Evolutionary conservation across 1,284 basidiomycete genomes (phyloP).

Genomic region (Tylopilus orsonianus): DNA sequence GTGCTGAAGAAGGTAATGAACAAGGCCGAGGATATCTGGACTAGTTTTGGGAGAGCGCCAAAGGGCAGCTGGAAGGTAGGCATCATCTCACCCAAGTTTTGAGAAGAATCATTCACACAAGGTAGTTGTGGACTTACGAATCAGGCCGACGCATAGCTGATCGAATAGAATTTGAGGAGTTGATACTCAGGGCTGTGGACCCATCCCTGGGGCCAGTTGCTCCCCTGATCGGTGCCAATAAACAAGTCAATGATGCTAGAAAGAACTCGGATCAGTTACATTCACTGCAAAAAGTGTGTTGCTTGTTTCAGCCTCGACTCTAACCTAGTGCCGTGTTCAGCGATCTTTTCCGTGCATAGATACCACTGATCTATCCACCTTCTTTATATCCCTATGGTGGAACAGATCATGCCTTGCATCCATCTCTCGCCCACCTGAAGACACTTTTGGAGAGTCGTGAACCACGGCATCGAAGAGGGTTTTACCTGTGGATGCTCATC

Average conservation of each 20-base stretch:
- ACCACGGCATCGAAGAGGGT: slow-evolving; percentile 64
- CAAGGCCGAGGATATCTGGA: slow-evolving; percentile 60
- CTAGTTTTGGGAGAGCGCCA: slow-evolving; percentile 60
- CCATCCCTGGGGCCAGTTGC: slow-evolving; percentile 60
- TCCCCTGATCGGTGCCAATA: slow-evolving; percentile 18
- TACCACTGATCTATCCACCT: slow-evolving; percentile 69
- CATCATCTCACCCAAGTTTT: slow-evolving; percentile 3
- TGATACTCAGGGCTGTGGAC: slow-evolving; percentile 67
- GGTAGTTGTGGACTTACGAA: slow-evolving; percentile 56
- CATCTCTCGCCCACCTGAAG: slow-evolving; percentile 54
- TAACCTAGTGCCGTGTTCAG: not conserved
- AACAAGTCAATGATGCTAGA: slow-evolving; percentile 20
- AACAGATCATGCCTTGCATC: slow-evolving; percentile 7
- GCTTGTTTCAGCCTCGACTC: not conserved
- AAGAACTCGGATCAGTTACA: slow-evolving; percentile 2
- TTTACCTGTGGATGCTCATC: slow-evolving; percentile 61
- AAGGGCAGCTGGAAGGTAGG: slow-evolving; percentile 69
- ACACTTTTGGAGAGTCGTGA: slow-evolving; percentile 52
- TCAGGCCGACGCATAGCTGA: slow-evolving; percentile 67
- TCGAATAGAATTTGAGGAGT: slow-evolving; percentile 74
- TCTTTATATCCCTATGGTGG: slow-evolving; percentile 38
- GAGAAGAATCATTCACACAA: slow-evolving; percentile 4
- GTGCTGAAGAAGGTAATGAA: slow-evolving; percentile 43
- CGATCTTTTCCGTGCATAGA: slow-evolving; percentile 38
- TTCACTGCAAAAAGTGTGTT: slow-evolving; percentile 11